Percentiles rank a stretch among this genome's conserved stretches.
Evolutionary conservation across 1,139 yeast species (phyloP).

Genomic region (Candida tetrigidarum): DNA sequence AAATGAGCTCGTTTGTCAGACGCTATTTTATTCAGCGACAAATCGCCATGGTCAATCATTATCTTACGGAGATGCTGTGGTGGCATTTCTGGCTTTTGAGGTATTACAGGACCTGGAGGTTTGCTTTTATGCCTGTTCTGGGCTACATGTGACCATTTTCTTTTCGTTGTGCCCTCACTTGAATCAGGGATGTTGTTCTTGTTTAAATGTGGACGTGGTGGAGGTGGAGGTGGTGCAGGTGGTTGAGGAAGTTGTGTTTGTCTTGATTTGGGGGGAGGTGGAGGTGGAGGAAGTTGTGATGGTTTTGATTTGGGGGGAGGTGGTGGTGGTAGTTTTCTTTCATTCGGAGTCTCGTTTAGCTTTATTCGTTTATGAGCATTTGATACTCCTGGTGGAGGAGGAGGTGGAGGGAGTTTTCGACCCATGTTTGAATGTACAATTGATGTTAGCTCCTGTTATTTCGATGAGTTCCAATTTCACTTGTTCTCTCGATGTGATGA

Average conservation of each 20-base stretch:
- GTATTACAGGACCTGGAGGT: slow-evolving; percentile 46
- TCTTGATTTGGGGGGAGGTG: slow-evolving; percentile 19
- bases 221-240: slow-evolving; percentile 21
- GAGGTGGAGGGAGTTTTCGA: slow-evolving; percentile 35
- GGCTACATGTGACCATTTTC: slow-evolving; percentile 3
- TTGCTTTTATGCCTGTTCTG: slow-evolving; percentile 21
- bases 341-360: slow-evolving; percentile 10
- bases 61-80: slow-evolving; percentile 92
- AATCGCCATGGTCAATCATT: slow-evolving; percentile 83
- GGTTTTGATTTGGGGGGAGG: slow-evolving; percentile 15
- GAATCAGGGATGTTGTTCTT: background rate
- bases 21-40: slow-evolving; percentile 80
- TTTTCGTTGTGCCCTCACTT: background rate
- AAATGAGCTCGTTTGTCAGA: slow-evolving; percentile 86
- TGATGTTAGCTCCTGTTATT: background rate
- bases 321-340: slow-evolving; percentile 15
- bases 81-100: slow-evolving; percentile 84
- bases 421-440: slow-evolving; percentile 22
- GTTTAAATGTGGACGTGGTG: slow-evolving; percentile 16
- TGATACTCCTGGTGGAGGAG: slow-evolving; percentile 28
- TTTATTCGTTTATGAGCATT: slow-evolving; percentile 11
- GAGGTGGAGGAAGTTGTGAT: slow-evolving; percentile 18
- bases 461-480: background rate
- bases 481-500: background rate
- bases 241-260: slow-evolving; percentile 13